These are phyloP conservation scores for Chrysanthemum makinoi DNA, from an alignment of 129 eudicot genomes.

Conservation along the genomic window DNA sequence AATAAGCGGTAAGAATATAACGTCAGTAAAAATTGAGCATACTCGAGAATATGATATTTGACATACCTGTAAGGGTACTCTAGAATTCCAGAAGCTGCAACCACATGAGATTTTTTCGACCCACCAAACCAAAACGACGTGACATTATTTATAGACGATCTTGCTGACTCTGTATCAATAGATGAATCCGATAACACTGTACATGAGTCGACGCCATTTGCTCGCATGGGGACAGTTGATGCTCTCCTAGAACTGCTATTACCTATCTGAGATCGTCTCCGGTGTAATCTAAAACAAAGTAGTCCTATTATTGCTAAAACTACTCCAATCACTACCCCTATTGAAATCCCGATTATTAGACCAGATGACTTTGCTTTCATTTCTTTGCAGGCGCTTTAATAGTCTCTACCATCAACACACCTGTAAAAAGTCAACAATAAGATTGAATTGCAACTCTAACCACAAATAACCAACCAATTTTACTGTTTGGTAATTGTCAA, in stretches of 20 bases:
- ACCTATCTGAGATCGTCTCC: constrained; percentile 71
- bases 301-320: constrained; percentile 59
- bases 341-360: constrained; percentile 76
- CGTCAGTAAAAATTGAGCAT: too few relatives aligned
- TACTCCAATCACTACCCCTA: constrained; percentile 86
- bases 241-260: constrained; percentile 85
- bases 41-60: neutral
- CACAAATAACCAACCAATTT: neutral
- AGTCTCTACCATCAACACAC: constrained; percentile 32
- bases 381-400: constrained; percentile 21
- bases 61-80: constrained; percentile 88
- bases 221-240: constrained; percentile 64
- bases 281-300: constrained; percentile 69
- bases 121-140: constrained; percentile 61
- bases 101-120: constrained; percentile 55
- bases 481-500: neutral
- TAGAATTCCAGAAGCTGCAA: constrained; percentile 85
- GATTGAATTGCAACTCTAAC: neutral
- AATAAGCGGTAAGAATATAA: too few relatives aligned
- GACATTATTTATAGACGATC: constrained; percentile 36
- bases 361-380: constrained; percentile 69
- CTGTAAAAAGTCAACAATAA: neutral
- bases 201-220: constrained; percentile 86
- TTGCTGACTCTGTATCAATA: constrained; percentile 73
- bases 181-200: constrained; percentile 77